These are phyloP conservation scores for Mortierella sp. DNA, from an alignment of 371 early-diverging fungal genomes.

Conservation along the genomic window DNA sequence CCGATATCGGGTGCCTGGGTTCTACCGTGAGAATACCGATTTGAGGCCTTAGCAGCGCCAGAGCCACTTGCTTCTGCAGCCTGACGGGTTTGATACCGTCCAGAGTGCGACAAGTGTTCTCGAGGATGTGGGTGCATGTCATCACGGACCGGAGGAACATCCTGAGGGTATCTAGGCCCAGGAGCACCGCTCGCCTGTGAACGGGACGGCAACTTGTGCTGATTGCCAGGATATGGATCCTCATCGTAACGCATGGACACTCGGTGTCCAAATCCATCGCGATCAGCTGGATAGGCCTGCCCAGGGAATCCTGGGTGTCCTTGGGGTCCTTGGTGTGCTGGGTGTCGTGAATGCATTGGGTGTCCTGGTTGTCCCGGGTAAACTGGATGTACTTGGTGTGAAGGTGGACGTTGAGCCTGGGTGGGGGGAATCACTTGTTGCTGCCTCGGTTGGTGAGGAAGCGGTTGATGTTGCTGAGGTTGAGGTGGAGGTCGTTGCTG, in stretches of 20 bases:
- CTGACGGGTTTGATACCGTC: slow-evolving; percentile 8
- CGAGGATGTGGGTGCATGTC: not conserved
- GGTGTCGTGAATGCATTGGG: too few relatives aligned
- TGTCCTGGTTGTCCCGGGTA: not conserved
- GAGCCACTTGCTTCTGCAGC: not conserved
- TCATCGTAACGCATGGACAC: slow-evolving; percentile 13
- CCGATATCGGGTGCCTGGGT: slow-evolving; percentile 10
- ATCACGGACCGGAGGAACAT: not conserved
- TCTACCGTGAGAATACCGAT: not conserved
- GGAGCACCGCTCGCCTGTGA: not conserved
- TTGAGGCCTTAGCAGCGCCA: not conserved
- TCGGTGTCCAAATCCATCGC: slow-evolving; percentile 1
- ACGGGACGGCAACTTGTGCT: not conserved
- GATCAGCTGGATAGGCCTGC: not conserved
- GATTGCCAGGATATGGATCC: not conserved
- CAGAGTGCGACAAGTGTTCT: not conserved
- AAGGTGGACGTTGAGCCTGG: too few relatives aligned
- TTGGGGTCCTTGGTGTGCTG: not conserved
- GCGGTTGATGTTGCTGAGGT: not conserved
- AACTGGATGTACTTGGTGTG: not conserved
- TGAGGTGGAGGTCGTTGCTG: not conserved
- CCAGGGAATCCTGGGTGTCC: not conserved
- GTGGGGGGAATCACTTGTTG: too few relatives aligned
- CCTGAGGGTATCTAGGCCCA: not conserved
- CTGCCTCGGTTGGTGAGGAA: too few relatives aligned